Conservation (phyloP, 1,284 basidiomycete species). For the Ustilago esculenta region DNA sequence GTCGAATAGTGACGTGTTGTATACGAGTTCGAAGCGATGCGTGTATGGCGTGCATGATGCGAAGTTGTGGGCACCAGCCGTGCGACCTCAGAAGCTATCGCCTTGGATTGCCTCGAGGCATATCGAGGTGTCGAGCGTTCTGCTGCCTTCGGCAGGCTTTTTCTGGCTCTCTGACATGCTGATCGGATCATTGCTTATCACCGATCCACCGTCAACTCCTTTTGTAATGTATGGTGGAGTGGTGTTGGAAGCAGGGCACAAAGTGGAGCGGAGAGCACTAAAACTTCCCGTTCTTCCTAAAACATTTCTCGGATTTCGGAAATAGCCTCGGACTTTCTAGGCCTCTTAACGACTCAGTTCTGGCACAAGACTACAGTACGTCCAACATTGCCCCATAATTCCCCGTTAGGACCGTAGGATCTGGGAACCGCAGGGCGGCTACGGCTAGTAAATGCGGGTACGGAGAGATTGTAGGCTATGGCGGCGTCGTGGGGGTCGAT, state of each 20-base stretch:
- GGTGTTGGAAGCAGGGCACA: neutral
- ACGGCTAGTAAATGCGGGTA: too few relatives aligned
- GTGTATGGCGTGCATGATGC: too few relatives aligned
- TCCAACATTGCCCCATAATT: too few relatives aligned
- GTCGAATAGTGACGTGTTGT: constrained; percentile 4
- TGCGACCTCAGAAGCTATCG: neutral
- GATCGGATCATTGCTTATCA: constrained; percentile 27
- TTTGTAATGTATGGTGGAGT: neutral
- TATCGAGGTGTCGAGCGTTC: neutral
- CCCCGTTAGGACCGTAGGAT: too few relatives aligned
- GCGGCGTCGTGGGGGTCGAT: too few relatives aligned
- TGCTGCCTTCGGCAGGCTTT: neutral
- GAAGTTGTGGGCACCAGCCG: neutral
- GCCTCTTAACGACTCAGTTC: neutral
- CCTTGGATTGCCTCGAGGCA: neutral
- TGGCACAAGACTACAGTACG: too few relatives aligned
- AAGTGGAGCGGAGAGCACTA: constrained; percentile 15
- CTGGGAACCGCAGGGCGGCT: too few relatives aligned
- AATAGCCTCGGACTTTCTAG: neutral
- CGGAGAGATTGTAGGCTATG: too few relatives aligned
- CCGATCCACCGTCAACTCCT: neutral
- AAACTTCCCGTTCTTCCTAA: constrained; percentile 16
- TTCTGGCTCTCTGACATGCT: constrained; percentile 17
- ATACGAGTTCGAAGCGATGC: neutral
- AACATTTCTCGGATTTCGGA: constrained; percentile 16